These are phyloP conservation scores for Sanghuangporus sanghuang DNA, from an alignment of 1,284 basidiomycete species.

Conservation along the genomic window DNA sequence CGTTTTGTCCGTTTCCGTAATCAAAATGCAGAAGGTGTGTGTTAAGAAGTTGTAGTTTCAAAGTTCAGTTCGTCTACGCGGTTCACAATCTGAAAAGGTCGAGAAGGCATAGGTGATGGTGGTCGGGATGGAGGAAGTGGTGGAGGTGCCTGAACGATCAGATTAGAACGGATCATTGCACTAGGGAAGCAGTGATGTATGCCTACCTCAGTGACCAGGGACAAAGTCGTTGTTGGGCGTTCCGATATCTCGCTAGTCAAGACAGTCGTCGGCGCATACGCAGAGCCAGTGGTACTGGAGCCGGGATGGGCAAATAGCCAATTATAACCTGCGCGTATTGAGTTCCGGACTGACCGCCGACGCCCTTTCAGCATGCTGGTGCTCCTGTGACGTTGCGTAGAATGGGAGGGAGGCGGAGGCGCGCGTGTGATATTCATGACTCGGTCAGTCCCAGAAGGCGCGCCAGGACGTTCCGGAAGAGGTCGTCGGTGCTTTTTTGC, in stretches of 20 bases:
- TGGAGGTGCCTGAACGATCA: conserved; percentile 5
- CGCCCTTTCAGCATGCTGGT: not conserved
- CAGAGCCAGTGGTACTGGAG: conserved; percentile 15
- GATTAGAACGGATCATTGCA: not conserved
- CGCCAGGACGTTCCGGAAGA: not conserved
- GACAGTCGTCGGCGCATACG: conserved; percentile 14
- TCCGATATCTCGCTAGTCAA: conserved; percentile 15
- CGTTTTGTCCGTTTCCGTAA: not conserved
- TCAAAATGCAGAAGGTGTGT: not conserved
- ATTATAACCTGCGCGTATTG: conserved; percentile 14
- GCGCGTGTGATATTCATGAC: not conserved
- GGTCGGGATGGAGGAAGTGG: conserved; percentile 7
- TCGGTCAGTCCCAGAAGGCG: not conserved
- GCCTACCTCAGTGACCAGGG: conserved; percentile 13
- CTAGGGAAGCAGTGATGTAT: not conserved
- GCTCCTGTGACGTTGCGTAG: not conserved
- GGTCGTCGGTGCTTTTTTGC: not conserved
- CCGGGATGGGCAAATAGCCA: conserved; percentile 14
- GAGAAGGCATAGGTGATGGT: not conserved
- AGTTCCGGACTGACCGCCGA: conserved; percentile 11
- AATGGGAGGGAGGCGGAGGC: not conserved
- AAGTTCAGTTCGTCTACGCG: conserved; percentile 3
- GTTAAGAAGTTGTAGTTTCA: not conserved
- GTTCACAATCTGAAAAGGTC: conserved; percentile 6
- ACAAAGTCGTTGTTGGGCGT: conserved; percentile 13